A percentile compares a stretch with the other conserved stretches of the same genome.
Conservation (phyloP, 228 moss, liverwort and hornwort genomes). For the Sphagnum fallax region DNA sequence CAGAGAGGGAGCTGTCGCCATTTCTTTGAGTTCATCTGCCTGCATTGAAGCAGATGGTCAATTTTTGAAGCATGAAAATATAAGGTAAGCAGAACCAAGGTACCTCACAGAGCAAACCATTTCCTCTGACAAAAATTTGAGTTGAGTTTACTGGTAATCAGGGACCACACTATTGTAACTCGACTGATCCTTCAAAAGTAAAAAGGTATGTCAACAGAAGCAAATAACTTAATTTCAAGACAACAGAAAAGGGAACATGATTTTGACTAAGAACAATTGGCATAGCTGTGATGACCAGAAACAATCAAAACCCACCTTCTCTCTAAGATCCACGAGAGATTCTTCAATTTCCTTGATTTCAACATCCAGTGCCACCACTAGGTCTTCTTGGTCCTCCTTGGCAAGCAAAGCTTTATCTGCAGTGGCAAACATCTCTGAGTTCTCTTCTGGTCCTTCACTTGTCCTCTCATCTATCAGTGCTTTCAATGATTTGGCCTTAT, state of each 20-base stretch:
- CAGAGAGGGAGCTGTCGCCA: slow-evolving; percentile 76
- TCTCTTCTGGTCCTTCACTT: slow-evolving; percentile 21
- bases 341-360: slow-evolving; percentile 75
- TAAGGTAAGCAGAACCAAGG: too few relatives aligned
- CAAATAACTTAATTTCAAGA: too few relatives aligned
- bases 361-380: slow-evolving; percentile 5
- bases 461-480: slow-evolving; percentile 19
- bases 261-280: too few relatives aligned
- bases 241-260: too few relatives aligned
- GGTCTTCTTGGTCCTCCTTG: slow-evolving; percentile 13
- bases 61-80: background rate
- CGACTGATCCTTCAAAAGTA: too few relatives aligned
- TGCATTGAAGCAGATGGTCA: slow-evolving; percentile 10
- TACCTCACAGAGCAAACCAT: too few relatives aligned
- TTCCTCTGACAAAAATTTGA: too few relatives aligned
- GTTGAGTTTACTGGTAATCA: too few relatives aligned
- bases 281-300: too few relatives aligned
- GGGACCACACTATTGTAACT: too few relatives aligned
- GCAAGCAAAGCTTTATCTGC: slow-evolving; percentile 11
- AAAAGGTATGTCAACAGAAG: too few relatives aligned
- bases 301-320: slow-evolving; percentile 42
- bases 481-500: slow-evolving; percentile 15
- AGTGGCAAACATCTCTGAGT: slow-evolving; percentile 16
- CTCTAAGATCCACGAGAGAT: slow-evolving; percentile 76
- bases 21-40: slow-evolving; percentile 87